A percentile compares a stretch with the other conserved stretches of the same genome.
These are phyloP conservation scores for Pseudogymnoascus sp. DNA, from an alignment of 2,329 filamentous ascomycete species.

Conservation along the genomic window DNA sequence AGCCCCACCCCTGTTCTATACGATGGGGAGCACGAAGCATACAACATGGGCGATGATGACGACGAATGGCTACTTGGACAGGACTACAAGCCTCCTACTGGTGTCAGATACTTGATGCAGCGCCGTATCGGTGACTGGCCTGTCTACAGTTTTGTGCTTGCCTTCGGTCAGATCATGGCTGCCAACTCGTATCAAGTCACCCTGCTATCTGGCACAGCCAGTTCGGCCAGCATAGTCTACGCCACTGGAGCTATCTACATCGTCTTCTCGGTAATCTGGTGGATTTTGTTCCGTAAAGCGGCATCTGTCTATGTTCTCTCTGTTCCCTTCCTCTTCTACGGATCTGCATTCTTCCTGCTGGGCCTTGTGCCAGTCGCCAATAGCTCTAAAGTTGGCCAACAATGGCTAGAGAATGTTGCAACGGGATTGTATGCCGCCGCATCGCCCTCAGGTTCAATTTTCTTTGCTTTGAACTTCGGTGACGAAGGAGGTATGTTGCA, in stretches of 20 bases:
- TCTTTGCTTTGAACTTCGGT: slow-evolving; percentile 62
- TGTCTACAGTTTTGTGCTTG: slow-evolving; percentile 53
- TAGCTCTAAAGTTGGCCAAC: slow-evolving; percentile 31
- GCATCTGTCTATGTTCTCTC: slow-evolving; percentile 52
- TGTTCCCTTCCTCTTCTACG: slow-evolving; percentile 56
- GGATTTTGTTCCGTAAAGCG: slow-evolving; percentile 52
- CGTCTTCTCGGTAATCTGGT: slow-evolving; percentile 53
- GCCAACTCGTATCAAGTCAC: slow-evolving; percentile 63
- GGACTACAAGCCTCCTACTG: slow-evolving; percentile 47
- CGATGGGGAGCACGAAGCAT: not conserved
- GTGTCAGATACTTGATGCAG: slow-evolving; percentile 48
- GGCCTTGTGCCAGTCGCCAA: slow-evolving; percentile 50
- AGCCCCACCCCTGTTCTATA: not conserved
- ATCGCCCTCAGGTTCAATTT: slow-evolving; percentile 55
- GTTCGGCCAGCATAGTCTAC: slow-evolving; percentile 53
- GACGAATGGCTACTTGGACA: slow-evolving; percentile 48
- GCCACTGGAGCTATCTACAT: slow-evolving; percentile 54
- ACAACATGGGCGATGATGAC: slow-evolving; percentile 27
- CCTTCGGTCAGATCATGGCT: slow-evolving; percentile 53
- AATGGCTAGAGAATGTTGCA: slow-evolving; percentile 53
- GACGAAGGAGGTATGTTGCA: slow-evolving; percentile 45
- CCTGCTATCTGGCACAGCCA: slow-evolving; percentile 56
- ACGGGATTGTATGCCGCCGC: slow-evolving; percentile 56
- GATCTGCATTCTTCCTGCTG: slow-evolving; percentile 55
- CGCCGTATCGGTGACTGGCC: slow-evolving; percentile 57